phyloP scores from a whole-genome alignment of 352 stramenopile genomes.

The Nothophytophthora sp. region DNA sequence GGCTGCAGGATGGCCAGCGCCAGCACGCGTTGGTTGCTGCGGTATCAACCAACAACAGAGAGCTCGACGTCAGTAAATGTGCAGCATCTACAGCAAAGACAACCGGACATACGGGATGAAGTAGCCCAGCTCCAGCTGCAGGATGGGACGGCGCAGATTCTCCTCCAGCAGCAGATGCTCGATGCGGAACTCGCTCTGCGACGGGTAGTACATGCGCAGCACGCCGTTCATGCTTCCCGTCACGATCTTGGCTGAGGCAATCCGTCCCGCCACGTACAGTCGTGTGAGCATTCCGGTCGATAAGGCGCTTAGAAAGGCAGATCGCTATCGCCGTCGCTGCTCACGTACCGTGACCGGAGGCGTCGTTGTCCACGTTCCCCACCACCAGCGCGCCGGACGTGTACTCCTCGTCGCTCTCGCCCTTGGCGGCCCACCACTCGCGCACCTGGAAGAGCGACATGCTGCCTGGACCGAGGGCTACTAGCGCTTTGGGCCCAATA shows the following conservation, averaged over 20 bases:
- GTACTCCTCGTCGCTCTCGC: conserved; percentile 80
- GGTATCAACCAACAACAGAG: neutral
- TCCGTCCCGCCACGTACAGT: too few species aligned
- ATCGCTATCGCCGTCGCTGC: neutral
- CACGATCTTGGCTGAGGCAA: conserved; percentile 91
- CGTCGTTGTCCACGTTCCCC: conserved; percentile 89
- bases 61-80: conserved; percentile 2
- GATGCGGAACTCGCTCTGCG: conserved; percentile 82
- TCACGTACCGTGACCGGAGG: conserved; percentile 42
- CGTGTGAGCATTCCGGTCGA: neutral
- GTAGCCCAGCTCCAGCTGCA: conserved; percentile 84
- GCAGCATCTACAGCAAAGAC: neutral
- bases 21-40: conserved; percentile 54
- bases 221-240: conserved; percentile 86
- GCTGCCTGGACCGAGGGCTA: too few species aligned
- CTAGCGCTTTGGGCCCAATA: too few species aligned
- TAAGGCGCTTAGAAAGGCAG: neutral
- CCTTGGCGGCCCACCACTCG: conserved; percentile 87
- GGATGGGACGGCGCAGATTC: conserved; percentile 80
- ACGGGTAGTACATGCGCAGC: conserved; percentile 85
- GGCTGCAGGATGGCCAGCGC: conserved; percentile 90
- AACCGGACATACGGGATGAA: conserved; percentile 72
- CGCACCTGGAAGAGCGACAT: conserved; percentile 93
- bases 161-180: conserved; percentile 90
- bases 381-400: conserved; percentile 70